Evolutionary conservation across 768 basidiomycete genomes (phyloP), one percentile per base, ranked within the genome.

Genomic region (Leucocoprinus birnbaumii): DNA sequence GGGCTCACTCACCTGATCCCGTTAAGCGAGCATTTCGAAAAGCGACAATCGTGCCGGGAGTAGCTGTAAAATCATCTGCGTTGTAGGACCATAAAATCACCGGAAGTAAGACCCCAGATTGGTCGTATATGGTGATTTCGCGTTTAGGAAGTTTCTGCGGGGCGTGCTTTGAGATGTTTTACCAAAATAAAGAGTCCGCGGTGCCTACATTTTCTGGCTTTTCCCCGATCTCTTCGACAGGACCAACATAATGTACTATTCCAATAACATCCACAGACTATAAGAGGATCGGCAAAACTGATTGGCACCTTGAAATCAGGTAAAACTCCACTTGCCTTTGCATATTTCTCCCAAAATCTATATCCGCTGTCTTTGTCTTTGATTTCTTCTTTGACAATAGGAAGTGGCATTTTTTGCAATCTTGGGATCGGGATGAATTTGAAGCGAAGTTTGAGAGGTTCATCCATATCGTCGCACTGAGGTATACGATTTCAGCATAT

Each of bases 11-110:
- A 46, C 45, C 18, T 37, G 98, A 59, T 31, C 98, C 96, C 22
- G 91, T 85, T 35, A 98, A 89, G 67, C 88, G 91, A 59, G 92
- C 92, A 21, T 91, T 88, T 71, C 95, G 96, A 80, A 95, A 91
- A 2, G 96, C 95, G 59, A 95, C 80, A 27, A 98, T 86, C 6
- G 90, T 84, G 44, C 77, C 76, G 13, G 79, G 74, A 19, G 73
- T 70, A 4, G 77, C 71, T 14, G 69, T 66, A 67, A 84, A 97
- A 31, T 80, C 79, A 66, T 97, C 93, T 0, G 96, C 96, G 67
- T 91, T 89, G 67, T 90, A 93, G 21, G 94, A 96, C 96, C 97
- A 99, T 27, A 99, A 74, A 2, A 95, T 98, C 58, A 97, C 68
- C 27, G 92, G 82, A 42, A 92, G 85, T 18, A 85, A 82, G 63